Evolutionary conservation across 2,329 filamentous ascomycete species (phyloP), one percentile per base, ranked within the genome.

Genomic region (Esteya vermicola): DNA sequence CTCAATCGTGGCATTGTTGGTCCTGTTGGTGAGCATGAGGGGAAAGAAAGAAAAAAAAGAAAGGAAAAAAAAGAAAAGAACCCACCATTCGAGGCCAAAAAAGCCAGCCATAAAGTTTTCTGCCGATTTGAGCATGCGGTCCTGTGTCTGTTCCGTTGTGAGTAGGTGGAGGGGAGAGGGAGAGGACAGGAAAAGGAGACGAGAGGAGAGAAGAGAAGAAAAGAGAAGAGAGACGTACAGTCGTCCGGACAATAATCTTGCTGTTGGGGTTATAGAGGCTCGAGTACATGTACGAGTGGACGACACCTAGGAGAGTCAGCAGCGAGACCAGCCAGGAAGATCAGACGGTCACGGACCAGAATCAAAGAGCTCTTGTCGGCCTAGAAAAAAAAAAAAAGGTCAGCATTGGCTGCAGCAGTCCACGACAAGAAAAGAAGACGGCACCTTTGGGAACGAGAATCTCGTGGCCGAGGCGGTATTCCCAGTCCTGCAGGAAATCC

Each of bases 81-180:
- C 57, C 25, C 50, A 67, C 65, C 81, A 86, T 35, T 79, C 71
- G 0, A 85, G 66, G 1, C 81, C 81, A 52, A 86, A 86, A 61
- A 86, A 86, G 0, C 82, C 82, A 6, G 81, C 78, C 52, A 85
- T 60, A 57, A 85, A 86, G 56, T 86, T 81, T 56, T 86, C 81
- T 4, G 81, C 81, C 30, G 71, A 79, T 54, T 85, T 78, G 19
- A 81, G 62, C 81, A 86, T 86, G 20, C 82, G 74, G 52, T 83
- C 75, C 54, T 86, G 79, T 1, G 81, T 83, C 62, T 67, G 16
- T n/a, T 2, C 4, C 19, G 25, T 4, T 26, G 38, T 39, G 4
- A 28, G 28, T 4, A 27, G 13, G 9, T 26, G 19, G 26, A n/a
- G 5, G 8, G 19, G 9, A 3, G 12, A 12, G 6, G 14, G 9